Percentiles rank a stretch among this genome's conserved stretches.
Conservation (phyloP, 2,329 filamentous ascomycete genomes). For the Calonectria henricotiae region DNA sequence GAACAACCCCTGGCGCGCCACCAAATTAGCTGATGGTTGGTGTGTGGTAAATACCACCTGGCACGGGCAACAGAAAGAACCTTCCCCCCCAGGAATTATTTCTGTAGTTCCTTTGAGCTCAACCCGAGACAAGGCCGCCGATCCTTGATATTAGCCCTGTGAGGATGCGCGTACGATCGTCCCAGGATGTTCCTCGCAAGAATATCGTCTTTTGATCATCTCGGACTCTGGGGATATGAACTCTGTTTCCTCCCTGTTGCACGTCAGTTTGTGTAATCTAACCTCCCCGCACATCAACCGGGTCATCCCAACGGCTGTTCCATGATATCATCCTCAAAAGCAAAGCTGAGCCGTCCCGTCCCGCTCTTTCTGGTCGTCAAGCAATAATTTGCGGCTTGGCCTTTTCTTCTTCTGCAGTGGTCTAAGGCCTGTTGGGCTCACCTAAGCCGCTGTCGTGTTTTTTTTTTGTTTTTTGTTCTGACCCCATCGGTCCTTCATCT, state of each 20-base stretch:
- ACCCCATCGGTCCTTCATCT: neutral
- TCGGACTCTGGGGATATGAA: slow-evolving; percentile 4
- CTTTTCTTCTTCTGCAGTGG: neutral
- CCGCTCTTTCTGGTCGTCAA: neutral
- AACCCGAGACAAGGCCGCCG: neutral
- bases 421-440: slow-evolving; percentile 3
- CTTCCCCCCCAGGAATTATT: neutral
- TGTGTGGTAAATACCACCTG: neutral
- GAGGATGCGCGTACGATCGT: slow-evolving; percentile 6
- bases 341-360: neutral
- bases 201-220: neutral
- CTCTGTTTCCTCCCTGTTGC: neutral
- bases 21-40: slow-evolving; percentile 13
- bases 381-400: slow-evolving; percentile 3
- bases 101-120: neutral
- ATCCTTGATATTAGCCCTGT: neutral
- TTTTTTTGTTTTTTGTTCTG: too few relatives aligned
- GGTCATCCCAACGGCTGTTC: neutral
- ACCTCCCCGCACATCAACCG: neutral
- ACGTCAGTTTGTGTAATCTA: neutral
- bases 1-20: slow-evolving; percentile 4
- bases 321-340: slow-evolving; percentile 1
- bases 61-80: neutral
- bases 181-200: neutral
- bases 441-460: neutral